phyloP scores from a whole-genome alignment of 768 basidiomycete genomes.

The Panaeolus cyanescens region DNA sequence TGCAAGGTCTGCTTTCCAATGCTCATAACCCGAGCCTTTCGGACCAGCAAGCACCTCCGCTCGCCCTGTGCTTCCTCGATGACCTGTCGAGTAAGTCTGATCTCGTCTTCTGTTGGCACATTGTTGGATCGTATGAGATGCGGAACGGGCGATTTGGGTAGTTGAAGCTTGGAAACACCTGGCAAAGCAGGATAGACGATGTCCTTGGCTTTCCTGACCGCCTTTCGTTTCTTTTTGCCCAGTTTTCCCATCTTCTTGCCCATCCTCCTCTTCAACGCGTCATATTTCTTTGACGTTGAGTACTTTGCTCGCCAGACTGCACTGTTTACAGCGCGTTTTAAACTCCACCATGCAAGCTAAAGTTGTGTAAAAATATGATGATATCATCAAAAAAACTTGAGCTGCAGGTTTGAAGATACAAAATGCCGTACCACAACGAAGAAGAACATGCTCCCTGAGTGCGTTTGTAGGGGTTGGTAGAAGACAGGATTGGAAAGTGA shows the following conservation, averaged over 20 bases:
- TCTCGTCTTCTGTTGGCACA: conserved; percentile 17
- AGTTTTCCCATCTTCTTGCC: background rate
- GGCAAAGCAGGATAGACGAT: conserved; percentile 14
- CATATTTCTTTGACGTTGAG: background rate
- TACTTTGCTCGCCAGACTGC: background rate
- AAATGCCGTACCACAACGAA: background rate
- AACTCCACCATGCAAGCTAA: background rate
- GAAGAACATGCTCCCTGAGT: background rate
- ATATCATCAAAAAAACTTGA: background rate
- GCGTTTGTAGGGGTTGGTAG: background rate
- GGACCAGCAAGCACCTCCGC: conserved; percentile 6
- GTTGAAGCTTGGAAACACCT: conserved; percentile 19
- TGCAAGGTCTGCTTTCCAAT: conserved; percentile 5
- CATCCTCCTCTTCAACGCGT: background rate
- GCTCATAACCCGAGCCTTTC: conserved; percentile 4
- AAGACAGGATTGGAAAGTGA: background rate
- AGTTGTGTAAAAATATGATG: background rate
- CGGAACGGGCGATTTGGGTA: conserved; percentile 19
- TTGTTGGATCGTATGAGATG: conserved; percentile 20
- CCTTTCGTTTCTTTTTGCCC: background rate
- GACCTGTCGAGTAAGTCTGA: conserved; percentile 10
- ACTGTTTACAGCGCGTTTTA: background rate
- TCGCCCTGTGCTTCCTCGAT: conserved; percentile 13
- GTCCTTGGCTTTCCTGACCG: conserved; percentile 1
- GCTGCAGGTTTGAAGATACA: background rate